Evolutionary conservation across 768 basidiomycete genomes (phyloP).

Genomic region (Tylopilus vinaceipallidus): DNA sequence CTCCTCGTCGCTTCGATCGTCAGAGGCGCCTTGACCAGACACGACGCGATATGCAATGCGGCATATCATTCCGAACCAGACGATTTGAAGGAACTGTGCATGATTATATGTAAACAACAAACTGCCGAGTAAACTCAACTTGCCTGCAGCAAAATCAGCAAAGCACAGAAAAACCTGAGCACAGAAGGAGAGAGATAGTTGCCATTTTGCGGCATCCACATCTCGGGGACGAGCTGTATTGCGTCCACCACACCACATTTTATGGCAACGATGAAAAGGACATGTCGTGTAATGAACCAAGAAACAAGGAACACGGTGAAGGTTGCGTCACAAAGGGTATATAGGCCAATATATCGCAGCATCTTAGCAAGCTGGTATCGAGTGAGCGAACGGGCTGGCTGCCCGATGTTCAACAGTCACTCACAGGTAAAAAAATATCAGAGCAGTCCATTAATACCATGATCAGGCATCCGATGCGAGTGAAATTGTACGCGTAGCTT

Average conservation of each 20-base stretch:
- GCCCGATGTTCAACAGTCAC: constrained; percentile 29
- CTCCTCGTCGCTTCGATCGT: constrained; percentile 85
- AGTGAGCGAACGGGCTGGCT: not conserved
- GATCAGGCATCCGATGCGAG: constrained; percentile 85
- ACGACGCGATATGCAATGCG: constrained; percentile 81
- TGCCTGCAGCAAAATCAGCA: constrained; percentile 66
- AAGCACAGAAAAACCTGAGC: constrained; percentile 47
- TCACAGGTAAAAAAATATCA: constrained; percentile 88
- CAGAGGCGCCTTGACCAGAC: constrained; percentile 72
- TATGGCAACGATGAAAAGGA: constrained; percentile 75
- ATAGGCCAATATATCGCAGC: constrained; percentile 77
- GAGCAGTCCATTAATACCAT: constrained; percentile 93
- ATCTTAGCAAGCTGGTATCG: constrained; percentile 83
- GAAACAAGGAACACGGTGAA: constrained; percentile 85
- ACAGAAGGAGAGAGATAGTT: constrained; percentile 49
- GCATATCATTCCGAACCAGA: constrained; percentile 89
- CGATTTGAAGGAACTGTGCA: constrained; percentile 60
- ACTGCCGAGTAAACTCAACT: not conserved
- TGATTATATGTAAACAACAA: constrained; percentile 6
- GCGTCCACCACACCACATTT: constrained; percentile 54
- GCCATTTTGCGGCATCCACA: constrained; percentile 61
- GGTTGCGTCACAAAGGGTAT: constrained; percentile 63
- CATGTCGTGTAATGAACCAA: constrained; percentile 89
- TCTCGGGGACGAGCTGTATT: constrained; percentile 43
- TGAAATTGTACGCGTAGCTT: constrained; percentile 83